Conservation (phyloP, 345 rosid species). For the Lagerstroemia speciosa region DNA sequence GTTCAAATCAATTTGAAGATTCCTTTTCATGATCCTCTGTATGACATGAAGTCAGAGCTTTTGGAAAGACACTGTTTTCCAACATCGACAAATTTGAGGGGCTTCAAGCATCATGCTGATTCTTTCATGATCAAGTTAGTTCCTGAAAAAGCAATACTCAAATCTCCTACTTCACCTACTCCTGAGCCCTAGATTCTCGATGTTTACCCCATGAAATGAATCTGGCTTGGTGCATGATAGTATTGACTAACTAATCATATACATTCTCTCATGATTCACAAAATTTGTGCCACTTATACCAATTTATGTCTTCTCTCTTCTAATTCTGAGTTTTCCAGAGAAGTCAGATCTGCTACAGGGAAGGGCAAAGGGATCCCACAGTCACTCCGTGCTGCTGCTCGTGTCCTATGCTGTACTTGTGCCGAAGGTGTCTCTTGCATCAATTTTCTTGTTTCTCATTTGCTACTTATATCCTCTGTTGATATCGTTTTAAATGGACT, state of each 20-base stretch:
- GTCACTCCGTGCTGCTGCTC: constrained; percentile 79
- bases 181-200: background rate
- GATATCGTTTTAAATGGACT: too few relatives aligned
- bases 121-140: constrained; percentile 66
- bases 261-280: background rate
- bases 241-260: background rate
- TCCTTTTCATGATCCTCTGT: constrained; percentile 37
- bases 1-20: constrained; percentile 45
- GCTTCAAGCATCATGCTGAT: constrained; percentile 28
- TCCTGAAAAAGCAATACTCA: background rate
- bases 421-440: constrained; percentile 34
- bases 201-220: background rate
- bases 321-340: constrained; percentile 27
- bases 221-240: background rate
- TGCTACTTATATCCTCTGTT: too few relatives aligned
- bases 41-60: constrained; percentile 44
- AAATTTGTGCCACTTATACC: background rate
- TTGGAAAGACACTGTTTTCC: constrained; percentile 37
- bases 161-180: background rate
- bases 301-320: background rate
- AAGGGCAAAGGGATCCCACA: constrained; percentile 82
- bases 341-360: constrained; percentile 57
- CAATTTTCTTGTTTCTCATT: constrained; percentile 1
- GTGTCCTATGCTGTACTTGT: constrained; percentile 50
- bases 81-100: constrained; percentile 27